A percentile compares a stretch with the other conserved stretches of the same genome.
phyloP scores from a whole-genome alignment of 2,329 filamentous ascomycete species.

The Stachybotrys chartarum region DNA sequence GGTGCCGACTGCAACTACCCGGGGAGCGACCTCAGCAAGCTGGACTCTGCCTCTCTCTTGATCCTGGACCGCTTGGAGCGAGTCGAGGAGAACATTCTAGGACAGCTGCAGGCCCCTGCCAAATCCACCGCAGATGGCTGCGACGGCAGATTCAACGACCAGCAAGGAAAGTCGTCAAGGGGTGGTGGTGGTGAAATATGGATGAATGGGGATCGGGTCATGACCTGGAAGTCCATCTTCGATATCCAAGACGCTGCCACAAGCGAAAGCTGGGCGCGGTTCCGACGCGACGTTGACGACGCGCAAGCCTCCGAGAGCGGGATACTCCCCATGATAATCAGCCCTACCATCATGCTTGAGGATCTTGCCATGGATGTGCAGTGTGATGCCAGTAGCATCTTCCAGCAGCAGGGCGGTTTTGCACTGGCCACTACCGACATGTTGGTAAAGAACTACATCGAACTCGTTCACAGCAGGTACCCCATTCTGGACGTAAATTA shows the following conservation, averaged over 20 bases:
- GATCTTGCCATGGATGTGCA: not conserved
- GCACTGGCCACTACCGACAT: not conserved
- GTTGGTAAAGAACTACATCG: not conserved
- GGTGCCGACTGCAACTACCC: slow-evolving; percentile 14
- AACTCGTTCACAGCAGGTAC: not conserved
- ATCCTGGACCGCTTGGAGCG: not conserved
- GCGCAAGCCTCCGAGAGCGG: not conserved
- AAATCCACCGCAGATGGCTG: no score
- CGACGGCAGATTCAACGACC: no score
- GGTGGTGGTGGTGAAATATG: not conserved
- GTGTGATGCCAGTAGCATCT: not conserved
- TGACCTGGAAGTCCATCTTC: not conserved
- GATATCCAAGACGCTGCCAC: not conserved
- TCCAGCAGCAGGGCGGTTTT: not conserved
- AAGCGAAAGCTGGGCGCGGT: not conserved
- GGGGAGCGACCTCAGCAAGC: slow-evolving; percentile 3
- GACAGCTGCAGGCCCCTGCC: not conserved
- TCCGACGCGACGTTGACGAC: not conserved
- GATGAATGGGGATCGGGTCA: not conserved
- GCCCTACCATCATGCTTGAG: not conserved
- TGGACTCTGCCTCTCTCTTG: not conserved
- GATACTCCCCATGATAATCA: not conserved
- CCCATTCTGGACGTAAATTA: not conserved
- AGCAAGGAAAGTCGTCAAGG: no score
- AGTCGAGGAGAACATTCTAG: not conserved